Percentiles rank a stretch among this genome's conserved stretches.
phyloP scores from a whole-genome alignment of 768 basidiomycete species.

The Obba rivulosa region DNA sequence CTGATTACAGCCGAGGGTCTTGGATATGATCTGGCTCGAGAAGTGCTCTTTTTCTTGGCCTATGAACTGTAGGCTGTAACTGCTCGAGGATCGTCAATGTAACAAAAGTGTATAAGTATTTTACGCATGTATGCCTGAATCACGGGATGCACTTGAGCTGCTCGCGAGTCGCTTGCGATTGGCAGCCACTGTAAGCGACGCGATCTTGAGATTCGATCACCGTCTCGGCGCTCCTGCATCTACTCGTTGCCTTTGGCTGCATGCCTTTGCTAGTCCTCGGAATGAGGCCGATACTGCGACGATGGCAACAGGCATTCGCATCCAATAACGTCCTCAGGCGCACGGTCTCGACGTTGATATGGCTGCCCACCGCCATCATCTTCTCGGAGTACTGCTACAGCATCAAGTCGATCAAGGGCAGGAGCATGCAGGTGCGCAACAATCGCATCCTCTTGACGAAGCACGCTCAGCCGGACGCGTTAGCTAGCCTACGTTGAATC shows the following conservation, averaged over 20 bases:
- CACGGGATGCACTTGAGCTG: too few relatives aligned
- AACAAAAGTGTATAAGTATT: too few relatives aligned
- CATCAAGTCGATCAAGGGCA: constrained; percentile 49
- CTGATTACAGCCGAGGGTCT: constrained; percentile 14
- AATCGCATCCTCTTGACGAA: background rate
- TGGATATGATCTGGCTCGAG: constrained; percentile 19
- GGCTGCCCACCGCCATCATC: constrained; percentile 50
- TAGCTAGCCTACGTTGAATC: constrained; percentile 70
- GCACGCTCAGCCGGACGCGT: constrained; percentile 3
- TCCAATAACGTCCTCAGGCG: constrained; percentile 7
- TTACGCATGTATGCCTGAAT: too few relatives aligned
- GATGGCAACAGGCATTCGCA: too few relatives aligned
- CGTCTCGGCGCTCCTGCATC: too few relatives aligned
- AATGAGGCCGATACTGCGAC: too few relatives aligned
- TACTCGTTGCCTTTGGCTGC: too few relatives aligned
- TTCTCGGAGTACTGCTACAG: constrained; percentile 47
- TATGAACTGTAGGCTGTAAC: constrained; percentile 7
- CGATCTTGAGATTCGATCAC: too few relatives aligned
- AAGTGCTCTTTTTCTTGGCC: constrained; percentile 17
- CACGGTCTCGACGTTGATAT: constrained; percentile 38
- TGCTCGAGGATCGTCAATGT: too few relatives aligned
- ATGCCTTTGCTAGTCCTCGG: too few relatives aligned
- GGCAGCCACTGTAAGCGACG: too few relatives aligned
- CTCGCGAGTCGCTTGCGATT: too few relatives aligned
- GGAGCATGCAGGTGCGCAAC: constrained; percentile 67